Percentiles rank a stretch among this genome's conserved stretches.
These are phyloP conservation scores for Wickerhamiella azyma DNA, from an alignment of 805 yeast genomes.

Conservation along the genomic window DNA sequence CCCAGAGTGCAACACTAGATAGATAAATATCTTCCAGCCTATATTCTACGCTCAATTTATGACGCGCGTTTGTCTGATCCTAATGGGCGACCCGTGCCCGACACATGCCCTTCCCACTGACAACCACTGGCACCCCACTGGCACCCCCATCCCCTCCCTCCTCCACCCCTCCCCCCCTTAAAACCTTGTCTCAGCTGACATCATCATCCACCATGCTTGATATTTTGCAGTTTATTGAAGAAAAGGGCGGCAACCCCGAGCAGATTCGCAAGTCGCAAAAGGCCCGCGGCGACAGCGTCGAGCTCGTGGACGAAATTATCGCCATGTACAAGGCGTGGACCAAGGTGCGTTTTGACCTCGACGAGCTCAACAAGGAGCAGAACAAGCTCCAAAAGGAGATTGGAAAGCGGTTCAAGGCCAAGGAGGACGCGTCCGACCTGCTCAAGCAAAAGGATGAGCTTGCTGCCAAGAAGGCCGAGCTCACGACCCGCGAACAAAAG, in stretches of 20 bases:
- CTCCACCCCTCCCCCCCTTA: neutral
- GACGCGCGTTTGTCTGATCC: too few species aligned
- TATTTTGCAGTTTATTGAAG: slow-evolving; percentile 80
- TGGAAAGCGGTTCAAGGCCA: slow-evolving; percentile 82
- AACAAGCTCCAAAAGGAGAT: slow-evolving; percentile 87
- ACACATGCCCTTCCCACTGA: too few species aligned
- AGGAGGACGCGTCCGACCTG: slow-evolving; percentile 83
- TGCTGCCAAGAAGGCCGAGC: slow-evolving; percentile 51
- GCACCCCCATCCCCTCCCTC: neutral
- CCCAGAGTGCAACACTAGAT: too few species aligned
- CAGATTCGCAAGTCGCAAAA: slow-evolving; percentile 73
- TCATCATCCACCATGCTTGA: slow-evolving; percentile 59
- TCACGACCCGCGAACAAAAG: slow-evolving; percentile 56
- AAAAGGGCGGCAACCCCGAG: slow-evolving; percentile 95
- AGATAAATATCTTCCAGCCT: too few species aligned
- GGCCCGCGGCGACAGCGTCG: slow-evolving; percentile 91
- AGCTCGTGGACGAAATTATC: slow-evolving; percentile 90
- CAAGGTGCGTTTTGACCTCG: slow-evolving; percentile 74
- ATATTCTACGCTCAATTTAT: too few species aligned
- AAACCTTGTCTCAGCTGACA: neutral
- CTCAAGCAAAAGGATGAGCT: slow-evolving; percentile 68
- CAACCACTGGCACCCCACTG: too few species aligned
- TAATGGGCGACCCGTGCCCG: too few species aligned
- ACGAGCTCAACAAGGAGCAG: slow-evolving; percentile 74
- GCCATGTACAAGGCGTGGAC: slow-evolving; percentile 88